Evolutionary conservation across 805 yeast genomes (phyloP), one percentile per base, ranked within the genome.

Genomic region (Metschnikowia proteae): DNA sequence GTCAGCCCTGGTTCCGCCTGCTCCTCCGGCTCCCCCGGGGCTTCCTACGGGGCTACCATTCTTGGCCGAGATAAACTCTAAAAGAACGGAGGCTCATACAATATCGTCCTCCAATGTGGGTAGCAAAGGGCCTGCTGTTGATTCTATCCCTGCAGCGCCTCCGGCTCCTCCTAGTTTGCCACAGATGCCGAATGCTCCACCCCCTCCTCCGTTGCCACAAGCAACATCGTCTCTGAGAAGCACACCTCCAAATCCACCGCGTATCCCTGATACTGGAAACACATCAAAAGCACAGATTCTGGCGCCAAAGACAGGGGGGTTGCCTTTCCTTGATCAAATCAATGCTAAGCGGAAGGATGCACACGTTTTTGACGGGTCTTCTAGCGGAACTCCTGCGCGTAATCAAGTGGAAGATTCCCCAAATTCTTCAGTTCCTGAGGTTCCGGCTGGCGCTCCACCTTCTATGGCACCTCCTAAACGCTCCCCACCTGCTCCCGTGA

Each of bases 261-360:
- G 45, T 11, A 29, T 28, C 5, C 33, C 33, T 11, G 33, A 26
- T 27, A 10, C 38, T 10, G 38, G 30, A 29, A 33, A 17, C 30
- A 9, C 55, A 40, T 43, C 57, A 4, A 45, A 51, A 37, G 46
- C 52, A 40, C 65, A 47, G 50, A 64, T 35, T 34, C 58, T 47
- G 58, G 62, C 60, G 5, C 55, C 60, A 8, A 41, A 39, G 11
- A 47, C 53, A 1, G 77, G 75, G 3, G 74, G 77, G 1, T 58
- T 77, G 13, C 82, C 82, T 3, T 78, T 78, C 57, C 63, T 79
- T 9, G 73, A 77, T 3, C 77, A 79, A 50, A 78, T 79, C 46
- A 77, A 76, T 55, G 72, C 68, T 31, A 72, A 74, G 52, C 66
- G 82, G 52, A 77, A 73, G 49, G 80, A 76, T 13, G 55, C 71